Evolutionary conservation across 768 basidiomycete genomes (phyloP), one percentile per base, ranked within the genome.

Genomic region (Suillus alpinus): DNA sequence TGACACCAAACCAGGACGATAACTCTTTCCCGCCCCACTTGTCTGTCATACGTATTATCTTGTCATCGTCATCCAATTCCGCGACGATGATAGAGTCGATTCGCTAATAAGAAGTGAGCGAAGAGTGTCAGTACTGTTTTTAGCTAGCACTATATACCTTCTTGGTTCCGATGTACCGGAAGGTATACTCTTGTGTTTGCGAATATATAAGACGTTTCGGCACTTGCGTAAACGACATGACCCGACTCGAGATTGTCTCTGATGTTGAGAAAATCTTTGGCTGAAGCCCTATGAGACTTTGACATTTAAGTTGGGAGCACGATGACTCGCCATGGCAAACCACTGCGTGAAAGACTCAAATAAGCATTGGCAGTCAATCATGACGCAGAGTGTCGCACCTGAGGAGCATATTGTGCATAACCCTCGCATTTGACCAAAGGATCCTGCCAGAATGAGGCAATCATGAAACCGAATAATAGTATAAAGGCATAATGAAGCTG

Each of bases 1-100:
- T 68, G 12, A 80, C 73, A 26, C 82, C 83, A 68, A 77, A 83
- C 62, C 78, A 72, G 1, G 75, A 77, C 18, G 86, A 82, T 26
- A 81, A 73, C 18, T 82, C 80, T 47, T 81, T 76, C 29, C 87
- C 87, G 43, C 80, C 71, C 83, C 87, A 85, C 65, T 85, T 81
- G 62, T 89, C 86, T 37, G 82, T 76, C 60, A 89, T 69, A 34
- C 77, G 77, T 5, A 80, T 71, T 53, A 90, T 88, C 74, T 80
- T 86, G 60, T 86, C 81, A 50, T 86, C 73, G 4, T 86, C 85
- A 67, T 89, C 87, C 57, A 90, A 71, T 62, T 89, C 86, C 5
- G 89, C 82, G 9, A 80, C 69, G 26, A 89, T 76, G 39, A 89
- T 78, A 1, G 88, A 90, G 41, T 84, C 78, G 34, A 88, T 74